phyloP scores from a whole-genome alignment of 148 eudicot species.

The Rhododendron mucronatum region DNA sequence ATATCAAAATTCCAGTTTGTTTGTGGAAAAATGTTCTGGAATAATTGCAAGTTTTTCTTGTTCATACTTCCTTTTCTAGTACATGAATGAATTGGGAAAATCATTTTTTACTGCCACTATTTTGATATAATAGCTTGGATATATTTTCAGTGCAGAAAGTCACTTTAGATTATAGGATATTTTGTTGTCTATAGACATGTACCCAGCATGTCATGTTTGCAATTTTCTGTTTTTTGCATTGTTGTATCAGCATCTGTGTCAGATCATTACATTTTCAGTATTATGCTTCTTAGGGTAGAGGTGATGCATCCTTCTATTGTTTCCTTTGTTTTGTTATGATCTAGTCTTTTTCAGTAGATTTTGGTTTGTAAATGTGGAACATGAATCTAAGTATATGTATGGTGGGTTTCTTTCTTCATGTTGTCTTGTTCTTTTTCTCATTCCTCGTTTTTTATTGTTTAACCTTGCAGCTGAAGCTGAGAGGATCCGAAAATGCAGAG shows the following conservation, averaged over 20 bases:
- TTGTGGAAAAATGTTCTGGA: background rate
- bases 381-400: background rate
- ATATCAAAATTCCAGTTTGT: background rate
- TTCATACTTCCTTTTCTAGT: background rate
- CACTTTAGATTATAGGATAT: background rate
- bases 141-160: background rate
- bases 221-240: background rate
- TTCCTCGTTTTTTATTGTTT: background rate
- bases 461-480: slow-evolving; percentile 63
- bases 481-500: slow-evolving; percentile 77
- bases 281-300: background rate
- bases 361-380: background rate
- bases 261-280: background rate
- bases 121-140: background rate
- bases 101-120: background rate
- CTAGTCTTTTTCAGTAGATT: background rate
- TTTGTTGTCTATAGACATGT: background rate
- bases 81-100: background rate
- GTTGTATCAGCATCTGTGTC: background rate
- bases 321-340: background rate
- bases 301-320: background rate
- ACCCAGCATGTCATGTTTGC: background rate
- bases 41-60: background rate
- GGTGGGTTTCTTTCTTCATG: background rate
- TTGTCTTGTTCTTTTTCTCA: background rate